phyloP scores from a whole-genome alignment of 2,329 filamentous ascomycete species.

The Scedosporium aurantiacum region DNA sequence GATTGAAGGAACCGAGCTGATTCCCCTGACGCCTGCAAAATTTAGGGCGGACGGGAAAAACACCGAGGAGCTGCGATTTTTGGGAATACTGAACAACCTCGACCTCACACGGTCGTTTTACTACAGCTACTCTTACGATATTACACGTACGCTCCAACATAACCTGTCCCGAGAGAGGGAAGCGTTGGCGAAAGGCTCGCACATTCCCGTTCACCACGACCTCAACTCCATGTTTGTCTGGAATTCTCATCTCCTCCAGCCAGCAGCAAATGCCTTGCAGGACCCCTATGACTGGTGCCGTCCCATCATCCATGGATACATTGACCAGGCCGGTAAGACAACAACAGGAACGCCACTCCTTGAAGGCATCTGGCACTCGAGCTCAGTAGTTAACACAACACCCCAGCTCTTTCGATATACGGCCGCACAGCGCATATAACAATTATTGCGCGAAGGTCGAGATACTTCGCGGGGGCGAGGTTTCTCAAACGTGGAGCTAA shows the following conservation, averaged over 20 bases:
- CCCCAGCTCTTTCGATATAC: slow-evolving; percentile 62
- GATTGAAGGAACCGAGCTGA: slow-evolving; percentile 83
- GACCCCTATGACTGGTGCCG: slow-evolving; percentile 93
- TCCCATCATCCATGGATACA: slow-evolving; percentile 90
- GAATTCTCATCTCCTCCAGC: slow-evolving; percentile 82
- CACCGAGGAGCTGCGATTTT: slow-evolving; percentile 78
- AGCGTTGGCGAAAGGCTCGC: slow-evolving; percentile 53
- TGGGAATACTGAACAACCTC: slow-evolving; percentile 80
- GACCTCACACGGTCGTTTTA: slow-evolving; percentile 90
- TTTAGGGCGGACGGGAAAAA: slow-evolving; percentile 69
- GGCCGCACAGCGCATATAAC: slow-evolving; percentile 85
- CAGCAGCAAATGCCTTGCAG: slow-evolving; percentile 57
- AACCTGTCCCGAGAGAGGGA: slow-evolving; percentile 77
- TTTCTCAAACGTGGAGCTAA: slow-evolving; percentile 94
- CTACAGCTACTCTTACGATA: slow-evolving; percentile 96
- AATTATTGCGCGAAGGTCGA: slow-evolving; percentile 81
- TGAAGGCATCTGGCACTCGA: background rate
- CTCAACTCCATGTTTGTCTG: slow-evolving; percentile 97
- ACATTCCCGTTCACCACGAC: slow-evolving; percentile 48
- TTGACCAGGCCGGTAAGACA: slow-evolving; percentile 65
- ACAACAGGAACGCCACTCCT: background rate
- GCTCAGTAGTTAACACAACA: background rate
- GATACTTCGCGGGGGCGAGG: slow-evolving; percentile 86
- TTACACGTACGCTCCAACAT: slow-evolving; percentile 82
- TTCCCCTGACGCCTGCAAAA: slow-evolving; percentile 70